Evolutionary conservation across 176 grass and related monocot species (phyloP).

Genomic region (Typha latifolia): DNA sequence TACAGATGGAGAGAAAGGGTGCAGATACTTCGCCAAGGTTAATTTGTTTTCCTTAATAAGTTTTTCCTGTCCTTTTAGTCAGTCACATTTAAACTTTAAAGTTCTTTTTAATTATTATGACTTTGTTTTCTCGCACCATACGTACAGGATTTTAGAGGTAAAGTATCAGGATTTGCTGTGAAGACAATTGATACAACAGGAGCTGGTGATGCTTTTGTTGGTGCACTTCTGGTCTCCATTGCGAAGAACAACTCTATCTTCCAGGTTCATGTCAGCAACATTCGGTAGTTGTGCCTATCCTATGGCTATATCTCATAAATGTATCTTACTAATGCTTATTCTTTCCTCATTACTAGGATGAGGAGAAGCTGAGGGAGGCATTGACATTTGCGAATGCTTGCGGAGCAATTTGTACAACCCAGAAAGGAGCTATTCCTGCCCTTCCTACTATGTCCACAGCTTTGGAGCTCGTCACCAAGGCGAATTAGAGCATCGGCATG

Average conservation of each 20-base stretch:
- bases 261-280: constrained; percentile 2
- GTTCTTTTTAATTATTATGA: background rate
- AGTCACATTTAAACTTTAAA: too few relatives aligned
- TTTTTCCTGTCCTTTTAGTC: background rate
- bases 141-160: constrained; percentile 65
- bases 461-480: constrained; percentile 33
- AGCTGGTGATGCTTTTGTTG: constrained; percentile 84
- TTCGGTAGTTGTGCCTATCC: too few relatives aligned
- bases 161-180: constrained; percentile 46
- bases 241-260: constrained; percentile 63
- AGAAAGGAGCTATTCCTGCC: constrained; percentile 87
- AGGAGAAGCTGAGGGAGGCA: too few relatives aligned
- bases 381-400: constrained; percentile 51
- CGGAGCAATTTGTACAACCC: constrained; percentile 73
- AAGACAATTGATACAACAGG: constrained; percentile 79
- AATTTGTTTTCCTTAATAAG: background rate
- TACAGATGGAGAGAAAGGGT: constrained; percentile 82
- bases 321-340: too few relatives aligned
- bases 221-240: constrained; percentile 57
- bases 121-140: background rate
- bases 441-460: constrained; percentile 47
- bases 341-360: background rate
- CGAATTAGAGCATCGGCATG: constrained; percentile 21
- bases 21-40: constrained; percentile 91
- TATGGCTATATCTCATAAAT: too few relatives aligned